Base-by-base conservation (phyloP, 495 filamentous ascomycete genomes). In the Podospora fimiseda region DNA sequence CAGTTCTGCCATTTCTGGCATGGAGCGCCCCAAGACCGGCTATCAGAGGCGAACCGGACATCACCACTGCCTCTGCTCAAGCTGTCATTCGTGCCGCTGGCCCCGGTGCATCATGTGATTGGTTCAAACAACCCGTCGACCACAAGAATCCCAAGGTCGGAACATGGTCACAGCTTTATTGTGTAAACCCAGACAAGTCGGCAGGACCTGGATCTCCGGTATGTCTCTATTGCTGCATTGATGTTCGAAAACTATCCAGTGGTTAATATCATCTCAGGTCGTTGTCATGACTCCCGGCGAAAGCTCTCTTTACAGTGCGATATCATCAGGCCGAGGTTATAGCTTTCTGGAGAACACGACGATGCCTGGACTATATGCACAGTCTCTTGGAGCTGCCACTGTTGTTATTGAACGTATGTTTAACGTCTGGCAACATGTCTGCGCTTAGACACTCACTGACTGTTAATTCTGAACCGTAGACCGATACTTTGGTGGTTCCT, bases 271-370 rank as follows among this genome's bases (percentile, higher is more conserved):
- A 7, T 41, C 18, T 21, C 58, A 78, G 76, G 67, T 79, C 6
- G 69, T 83, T 1, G 47, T 82, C 7, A 78, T 82, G 56, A 81
- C 76, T 0, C 81, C 81, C 0, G 81, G 81, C 30, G 82, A 84
- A 58, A 62, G 59, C 41, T 66, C 73, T 9, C 79, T 74, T 1
- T 69, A 69, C 30, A 56, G 58, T 0, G 83, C 78, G 21, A 55
- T 63, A 2, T 53, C 59, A 13, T 36, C 61, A 1, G 43, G 43
- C 11, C 40, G 33, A 0, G 61, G 58, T 0, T 60, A 62, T 36
- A 72, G 67, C 2, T 83, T 81, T 51, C 47, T 81, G 3, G 72
- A 69, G 43, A 80, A 78, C 52, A 62, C 60, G 9, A 77, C 76
- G 8, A 63, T 80, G 30, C 72, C 74, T 8, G 80, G 80, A 41